Evolutionary conservation across 2,329 filamentous ascomycete genomes (phyloP), one percentile per base, ranked within the genome.

Genomic region (Fusarium pilosicola): DNA sequence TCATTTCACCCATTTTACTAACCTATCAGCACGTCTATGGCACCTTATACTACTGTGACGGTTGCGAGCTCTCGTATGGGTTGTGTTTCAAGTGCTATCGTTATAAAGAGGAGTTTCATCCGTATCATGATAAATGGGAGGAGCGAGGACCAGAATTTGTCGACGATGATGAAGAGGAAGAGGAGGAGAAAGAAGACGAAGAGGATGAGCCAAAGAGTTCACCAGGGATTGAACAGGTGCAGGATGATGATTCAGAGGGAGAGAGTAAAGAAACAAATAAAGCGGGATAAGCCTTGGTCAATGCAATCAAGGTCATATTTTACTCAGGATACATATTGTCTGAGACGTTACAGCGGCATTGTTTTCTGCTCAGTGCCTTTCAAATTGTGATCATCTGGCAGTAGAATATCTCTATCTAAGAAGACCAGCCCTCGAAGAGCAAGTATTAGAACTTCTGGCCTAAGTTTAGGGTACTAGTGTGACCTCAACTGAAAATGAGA

Each of bases 81-180:
- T 56, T 56, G 8, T 56, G 52, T 30, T 56, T 56, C 38, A 56
- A 56, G 26, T 56, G 52, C 26, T 42, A 32, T 44, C 52, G 52
- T 5, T 42, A 30, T 7, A 56, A 28, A n/a, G 36, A 44, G 15
- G 26, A 44, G 12, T 7, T 20, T 20, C 52, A 56, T 30, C 52
- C 52, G 8, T 44, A 56, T 5, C 52, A 56, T n/a, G 28, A 44
- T 18, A 32, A 42, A 20, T 56, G 52, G 52, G 26, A 7, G 12
- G 38, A 42, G 26, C 26, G 12, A 14, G 52, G 38, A 6, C 36
- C 52, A 42, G 36, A 42, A 6, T 56, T 56, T 24, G 38, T 38
- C 9, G 34, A 39, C 2, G 51, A 39, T 39, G 32, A 28, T 22
- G 51, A 54, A 10, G 34, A 44, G 6, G 52, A 56, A 8, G 52